Base-by-base conservation (phyloP, 306 rosid species). In the Citrullus amarus region DNA sequence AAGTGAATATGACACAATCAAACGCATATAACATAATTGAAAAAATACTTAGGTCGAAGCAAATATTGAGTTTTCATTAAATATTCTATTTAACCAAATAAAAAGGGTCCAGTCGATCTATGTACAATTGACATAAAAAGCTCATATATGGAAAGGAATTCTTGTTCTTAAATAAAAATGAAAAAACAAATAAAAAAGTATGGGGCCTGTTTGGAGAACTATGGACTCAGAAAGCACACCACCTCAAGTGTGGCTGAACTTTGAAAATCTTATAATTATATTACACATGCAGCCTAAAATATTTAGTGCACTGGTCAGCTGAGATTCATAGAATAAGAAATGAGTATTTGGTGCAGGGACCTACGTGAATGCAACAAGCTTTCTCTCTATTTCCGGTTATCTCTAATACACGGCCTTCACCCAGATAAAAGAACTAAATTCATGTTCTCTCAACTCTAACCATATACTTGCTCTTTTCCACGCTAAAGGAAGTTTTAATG, bases 1-100 rank as follows among this genome's bases (percentile, higher is more conserved):
- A 82, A 9, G 66, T 10, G 71, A 9, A 32, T 81, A 34, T 44
- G 79, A 83, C 79, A 81, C 79, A 78, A 17, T 13, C 59, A 14
- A 38, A 61, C 10, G 30, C 43, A 51, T 44, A 30, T 20, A 57
- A 78, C 39, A 48, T 53, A 22, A 2, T n/a, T 53, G 44, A 79
- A 50, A 32, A 32, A 32, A 32, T 32, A 32, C 6, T 6, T 28
- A 1, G 58, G 6, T 48, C 16, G 14, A 71, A 71, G 30, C 20
- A 65, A 65, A 18, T 15, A 2, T 16, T 38, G 48, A 36, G 13
- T 6, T 30, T 32, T 62, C 44, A 32, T 62, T 12, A 62, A 28
- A 62, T 62, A 15, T 62, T 13, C 69, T 62, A 34, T 62, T 34
- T 63, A 5, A 36, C 13, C 48, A 34, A 65, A 36, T 65, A 36